Base-by-base conservation (phyloP, 2,329 filamentous ascomycete species). In the Trichoderma lentiforme region DNA sequence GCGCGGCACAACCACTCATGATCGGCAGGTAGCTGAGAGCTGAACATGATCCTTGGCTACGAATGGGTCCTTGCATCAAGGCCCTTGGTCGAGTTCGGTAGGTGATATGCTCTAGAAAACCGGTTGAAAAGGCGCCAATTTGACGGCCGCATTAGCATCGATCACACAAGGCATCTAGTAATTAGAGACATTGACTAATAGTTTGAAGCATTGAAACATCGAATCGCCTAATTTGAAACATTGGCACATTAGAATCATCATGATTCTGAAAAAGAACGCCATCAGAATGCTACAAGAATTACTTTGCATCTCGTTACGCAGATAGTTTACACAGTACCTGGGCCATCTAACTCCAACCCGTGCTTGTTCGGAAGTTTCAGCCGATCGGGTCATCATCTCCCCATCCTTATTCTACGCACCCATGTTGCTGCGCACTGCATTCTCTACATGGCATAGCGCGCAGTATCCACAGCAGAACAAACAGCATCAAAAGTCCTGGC, bases 391-490 rank as follows among this genome's bases (percentile, higher is more conserved):
- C 26, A 51, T 61, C 8, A 32, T 51, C 14, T 51, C 8, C 28
- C 64, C 39, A 28, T 67, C 21, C 21, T 67, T 24, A 66, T 66
- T 32, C 15, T 11, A 32, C 9, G 9, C 56, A 51, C 47, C 36
- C 56, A n/a, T 24, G 28, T 12, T 12, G 30, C 66, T 51, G 66
- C 66, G 66, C 66, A 69, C 66, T 34, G 66, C 36, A 61, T 69
- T 39, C 66, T 69, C 6, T 47, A 61, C 66, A 69, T 69, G 56
- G 66, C 56, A 21, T 69, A 69, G 66, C 57, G 64, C 32, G 51
- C 53, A 65, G 43, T 34, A 43, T 68, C 65, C 26, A 65, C 21
- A 26, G 2, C 8, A 39, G 3, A 14, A 39, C 4, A 15, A 14
- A 51, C 43, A 51, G 18, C n/a, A 51, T 21, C 43, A 34, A 32